phyloP scores from a whole-genome alignment of 352 stramenopile species.

The Globisporangium uncinulatum region DNA sequence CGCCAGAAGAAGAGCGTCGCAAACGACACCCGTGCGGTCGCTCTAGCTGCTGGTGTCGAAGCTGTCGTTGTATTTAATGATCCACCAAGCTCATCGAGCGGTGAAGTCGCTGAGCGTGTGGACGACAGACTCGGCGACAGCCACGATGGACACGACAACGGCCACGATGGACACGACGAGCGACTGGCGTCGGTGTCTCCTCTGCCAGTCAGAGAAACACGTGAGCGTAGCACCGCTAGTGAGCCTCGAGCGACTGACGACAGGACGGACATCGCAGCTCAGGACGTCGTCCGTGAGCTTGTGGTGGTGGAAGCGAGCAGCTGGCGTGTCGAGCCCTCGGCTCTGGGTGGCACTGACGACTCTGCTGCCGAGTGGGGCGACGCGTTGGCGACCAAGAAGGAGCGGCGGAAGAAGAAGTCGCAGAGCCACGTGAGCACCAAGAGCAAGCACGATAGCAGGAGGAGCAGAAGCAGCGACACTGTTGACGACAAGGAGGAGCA shows the following conservation, averaged over 20 bases:
- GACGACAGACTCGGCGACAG: too few relatives aligned
- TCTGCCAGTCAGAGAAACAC: not conserved
- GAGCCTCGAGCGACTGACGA: too few relatives aligned
- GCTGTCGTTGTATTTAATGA: not conserved
- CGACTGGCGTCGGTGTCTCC: not conserved
- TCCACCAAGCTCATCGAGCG: too few relatives aligned
- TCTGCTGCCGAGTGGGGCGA: not conserved
- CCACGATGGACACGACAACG: too few relatives aligned
- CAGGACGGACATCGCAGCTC: too few relatives aligned
- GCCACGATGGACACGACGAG: not conserved
- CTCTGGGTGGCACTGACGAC: too few relatives aligned
- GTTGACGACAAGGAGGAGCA: not conserved
- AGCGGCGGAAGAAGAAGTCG: constrained; percentile 7
- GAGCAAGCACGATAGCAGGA: constrained; percentile 1
- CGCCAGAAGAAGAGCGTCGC: constrained; percentile 4
- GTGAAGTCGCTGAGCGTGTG: too few relatives aligned
- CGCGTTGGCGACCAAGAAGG: not conserved
- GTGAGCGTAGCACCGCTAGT: too few relatives aligned
- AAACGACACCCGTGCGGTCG: not conserved
- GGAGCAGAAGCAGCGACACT: not conserved
- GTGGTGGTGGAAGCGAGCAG: too few relatives aligned
- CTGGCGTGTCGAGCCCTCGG: not conserved
- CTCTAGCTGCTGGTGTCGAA: not conserved
- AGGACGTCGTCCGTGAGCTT: too few relatives aligned
- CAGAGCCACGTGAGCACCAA: not conserved